A percentile compares a stretch with the other conserved stretches of the same genome.
These are phyloP conservation scores for Adenanthera pavonina DNA, from an alignment of 306 rosid species.

Conservation along the genomic window DNA sequence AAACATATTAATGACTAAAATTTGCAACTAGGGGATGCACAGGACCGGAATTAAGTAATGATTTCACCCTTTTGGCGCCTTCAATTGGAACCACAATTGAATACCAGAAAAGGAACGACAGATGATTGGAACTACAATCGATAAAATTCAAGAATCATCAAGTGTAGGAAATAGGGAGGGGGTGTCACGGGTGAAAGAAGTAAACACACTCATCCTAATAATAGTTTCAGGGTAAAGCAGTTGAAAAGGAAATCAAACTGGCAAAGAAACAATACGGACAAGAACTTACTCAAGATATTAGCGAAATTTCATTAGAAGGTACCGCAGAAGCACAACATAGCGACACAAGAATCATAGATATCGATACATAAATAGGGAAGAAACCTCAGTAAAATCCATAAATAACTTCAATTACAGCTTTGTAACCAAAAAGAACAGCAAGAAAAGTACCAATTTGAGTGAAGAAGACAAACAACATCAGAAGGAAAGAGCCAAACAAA, in stretches of 20 bases:
- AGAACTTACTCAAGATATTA: slow-evolving; percentile 9
- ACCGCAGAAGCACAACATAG: background rate
- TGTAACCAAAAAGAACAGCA: background rate
- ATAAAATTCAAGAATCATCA: slow-evolving; percentile 26
- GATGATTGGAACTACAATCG: slow-evolving; percentile 15
- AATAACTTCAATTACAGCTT: slow-evolving; percentile 5
- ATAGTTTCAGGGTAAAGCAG: slow-evolving; percentile 40
- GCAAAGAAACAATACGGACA: slow-evolving; percentile 1
- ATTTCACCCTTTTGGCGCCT: background rate
- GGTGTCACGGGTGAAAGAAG: slow-evolving; percentile 17
- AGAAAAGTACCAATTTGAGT: slow-evolving; percentile 63
- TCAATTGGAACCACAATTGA: background rate
- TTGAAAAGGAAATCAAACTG: background rate
- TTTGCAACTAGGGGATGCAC: slow-evolving; percentile 12
- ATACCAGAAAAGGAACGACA: slow-evolving; percentile 25
- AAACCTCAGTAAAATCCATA: background rate
- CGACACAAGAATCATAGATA: slow-evolving; percentile 27
- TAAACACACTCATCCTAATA: slow-evolving; percentile 16
- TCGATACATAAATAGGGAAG: background rate
- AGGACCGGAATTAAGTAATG: slow-evolving; percentile 28
- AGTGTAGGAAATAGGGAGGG: too few species aligned
- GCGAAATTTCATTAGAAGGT: background rate
- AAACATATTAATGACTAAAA: slow-evolving; percentile 6
- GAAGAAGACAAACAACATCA: slow-evolving; percentile 56
- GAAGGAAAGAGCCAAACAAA: slow-evolving; percentile 42